Percentiles rank a stretch among this genome's conserved stretches.
Evolutionary conservation across 2,329 filamentous ascomycete species (phyloP).

Genomic region (Xylariaceae sp.): DNA sequence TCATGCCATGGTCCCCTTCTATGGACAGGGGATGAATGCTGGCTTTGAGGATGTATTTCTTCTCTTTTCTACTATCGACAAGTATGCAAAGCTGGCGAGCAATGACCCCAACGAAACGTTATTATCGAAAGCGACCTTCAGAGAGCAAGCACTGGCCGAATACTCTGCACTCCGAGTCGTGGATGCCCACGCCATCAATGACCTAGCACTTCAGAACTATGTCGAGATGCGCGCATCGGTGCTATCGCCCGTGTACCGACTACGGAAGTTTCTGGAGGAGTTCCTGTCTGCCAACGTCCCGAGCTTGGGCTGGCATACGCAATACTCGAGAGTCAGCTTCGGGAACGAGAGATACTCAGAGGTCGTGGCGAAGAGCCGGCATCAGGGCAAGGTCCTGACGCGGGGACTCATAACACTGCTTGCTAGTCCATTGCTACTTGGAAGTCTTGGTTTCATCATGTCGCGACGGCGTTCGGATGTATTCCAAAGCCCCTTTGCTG

Average conservation of each 20-base stretch:
- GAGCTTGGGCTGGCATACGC: constrained; percentile 77
- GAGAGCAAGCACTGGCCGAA: constrained; percentile 65
- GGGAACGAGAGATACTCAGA: constrained; percentile 88
- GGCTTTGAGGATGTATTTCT: constrained; percentile 91
- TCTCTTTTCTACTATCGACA: constrained; percentile 76
- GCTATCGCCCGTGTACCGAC: constrained; percentile 66
- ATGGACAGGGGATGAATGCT: constrained; percentile 96
- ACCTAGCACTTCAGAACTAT: constrained; percentile 87
- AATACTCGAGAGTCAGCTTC: constrained; percentile 90
- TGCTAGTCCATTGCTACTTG: constrained; percentile 23
- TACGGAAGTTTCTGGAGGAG: constrained; percentile 86
- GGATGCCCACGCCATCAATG: constrained; percentile 86
- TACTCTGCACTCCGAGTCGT: constrained; percentile 70
- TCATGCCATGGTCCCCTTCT: constrained; percentile 97
- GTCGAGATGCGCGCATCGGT: constrained; percentile 89
- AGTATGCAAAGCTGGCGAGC: constrained; percentile 47
- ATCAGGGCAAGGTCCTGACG: constrained; percentile 60
- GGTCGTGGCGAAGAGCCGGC: constrained; percentile 63
- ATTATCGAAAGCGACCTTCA: constrained; percentile 47
- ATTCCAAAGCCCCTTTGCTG: constrained; percentile 14
- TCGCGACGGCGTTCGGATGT: constrained; percentile 8
- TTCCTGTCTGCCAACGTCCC: constrained; percentile 71
- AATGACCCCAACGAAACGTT: constrained; percentile 34
- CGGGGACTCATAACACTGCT: constrained; percentile 37
- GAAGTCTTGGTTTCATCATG: constrained; percentile 21